These are phyloP conservation scores for Danielia oregonensis DNA, from an alignment of 805 yeast genomes.

Conservation along the genomic window DNA sequence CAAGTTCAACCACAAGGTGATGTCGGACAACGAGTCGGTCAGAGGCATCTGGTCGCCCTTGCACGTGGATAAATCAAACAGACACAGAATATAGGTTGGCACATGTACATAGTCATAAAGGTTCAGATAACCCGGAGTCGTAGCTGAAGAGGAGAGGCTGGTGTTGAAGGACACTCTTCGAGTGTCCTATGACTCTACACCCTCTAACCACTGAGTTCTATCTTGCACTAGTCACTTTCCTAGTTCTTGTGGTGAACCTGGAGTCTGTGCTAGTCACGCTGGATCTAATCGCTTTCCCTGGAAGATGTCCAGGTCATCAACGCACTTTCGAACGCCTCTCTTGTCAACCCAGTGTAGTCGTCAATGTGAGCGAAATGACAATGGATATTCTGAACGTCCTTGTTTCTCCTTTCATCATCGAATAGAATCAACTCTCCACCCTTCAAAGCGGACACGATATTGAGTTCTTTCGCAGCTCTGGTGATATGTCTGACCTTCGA, in stretches of 20 bases:
- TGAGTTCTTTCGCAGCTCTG: conserved; percentile 44
- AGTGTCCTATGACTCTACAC: neutral
- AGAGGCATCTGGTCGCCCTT: conserved; percentile 98
- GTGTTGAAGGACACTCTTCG: too few species aligned
- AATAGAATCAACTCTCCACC: conserved; percentile 45
- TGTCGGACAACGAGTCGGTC: conserved; percentile 74
- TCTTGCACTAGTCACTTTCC: too few species aligned
- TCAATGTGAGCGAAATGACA: conserved; percentile 65
- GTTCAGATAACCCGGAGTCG: too few species aligned
- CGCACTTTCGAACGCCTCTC: conserved; percentile 48
- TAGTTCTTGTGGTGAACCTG: too few species aligned
- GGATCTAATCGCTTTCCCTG: too few species aligned
- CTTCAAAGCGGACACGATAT: conserved; percentile 45
- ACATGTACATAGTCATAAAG: conserved; percentile 5
- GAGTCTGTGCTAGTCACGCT: too few species aligned
- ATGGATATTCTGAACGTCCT: conserved; percentile 68
- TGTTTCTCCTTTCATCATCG: conserved; percentile 78
- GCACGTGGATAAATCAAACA: conserved; percentile 53
- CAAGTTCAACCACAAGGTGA: conserved; percentile 70
- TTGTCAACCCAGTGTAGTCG: conserved; percentile 52
- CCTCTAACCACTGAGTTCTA: too few species aligned
- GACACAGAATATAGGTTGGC: conserved; percentile 32
- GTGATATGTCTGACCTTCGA: conserved; percentile 56
- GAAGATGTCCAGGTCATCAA: conserved; percentile 34
- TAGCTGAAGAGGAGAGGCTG: too few species aligned